Evolutionary conservation across 2,329 filamentous ascomycete species (phyloP), one percentile per base, ranked within the genome.

Genomic region (Botrytis hyacinthi): DNA sequence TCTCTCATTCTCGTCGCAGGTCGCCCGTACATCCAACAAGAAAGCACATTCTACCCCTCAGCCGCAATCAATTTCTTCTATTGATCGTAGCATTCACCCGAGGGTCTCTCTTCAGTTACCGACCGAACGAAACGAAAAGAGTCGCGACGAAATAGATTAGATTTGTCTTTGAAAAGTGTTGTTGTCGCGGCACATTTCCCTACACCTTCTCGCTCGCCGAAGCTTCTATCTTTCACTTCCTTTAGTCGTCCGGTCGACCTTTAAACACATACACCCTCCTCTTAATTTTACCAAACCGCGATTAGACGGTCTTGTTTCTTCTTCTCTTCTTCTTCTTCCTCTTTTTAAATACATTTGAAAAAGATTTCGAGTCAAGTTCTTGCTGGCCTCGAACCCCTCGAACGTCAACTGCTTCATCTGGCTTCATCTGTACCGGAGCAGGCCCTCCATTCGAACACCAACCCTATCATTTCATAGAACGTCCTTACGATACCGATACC

Each of bases 341-440:
- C 46, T 42, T 40, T 37, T 29, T 46, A 22, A 29, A 48, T 35
- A 42, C 35, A 61, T 70, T 35, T 61, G 18, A 26, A 48, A 29
- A 18, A 32, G 48, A 54, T 29, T 54, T 73, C 60, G 29, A 60
- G 48, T 73, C 77, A 78, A 80, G 79, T 80, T 80, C 78, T 77
- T 78, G 80, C 79, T 81, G 79, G 79, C 75, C 80, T 80, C 80
- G 79, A 80, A 79, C 79, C 78, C 51, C 78, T 80, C 78, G 78
- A 78, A 80, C 80, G 77, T 75, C 76, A 76, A 78, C 78, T 76
- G 78, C 80, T 80, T 77, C 79, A 80, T 78, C 78, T 78, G 75
- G 62, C 62, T 77, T 77, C 78, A 77, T 79, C 73, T 78, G 75
- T 78, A 80, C 78, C 78, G 80, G 80, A 81, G 79, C 79, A 79